phyloP scores from a whole-genome alignment of 1,284 basidiomycete species.

The Fomitopsis pinicola region DNA sequence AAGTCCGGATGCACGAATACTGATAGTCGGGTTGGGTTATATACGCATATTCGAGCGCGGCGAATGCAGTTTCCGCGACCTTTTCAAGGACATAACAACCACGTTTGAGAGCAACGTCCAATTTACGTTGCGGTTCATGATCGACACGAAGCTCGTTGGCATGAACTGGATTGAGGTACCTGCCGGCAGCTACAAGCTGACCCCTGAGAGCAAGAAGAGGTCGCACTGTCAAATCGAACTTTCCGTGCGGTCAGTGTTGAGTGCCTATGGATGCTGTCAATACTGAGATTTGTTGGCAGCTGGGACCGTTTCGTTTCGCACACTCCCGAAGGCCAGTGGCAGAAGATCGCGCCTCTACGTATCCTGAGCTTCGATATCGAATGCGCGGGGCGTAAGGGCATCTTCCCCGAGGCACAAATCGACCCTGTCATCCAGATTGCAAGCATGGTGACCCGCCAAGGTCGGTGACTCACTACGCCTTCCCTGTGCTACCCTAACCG shows the following conservation, averaged over 20 bases:
- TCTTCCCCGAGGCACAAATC: slow-evolving; percentile 84
- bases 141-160: slow-evolving; percentile 85
- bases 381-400: slow-evolving; percentile 92
- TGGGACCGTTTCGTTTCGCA: slow-evolving; percentile 85
- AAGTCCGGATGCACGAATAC: not conserved
- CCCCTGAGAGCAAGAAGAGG: slow-evolving; percentile 51
- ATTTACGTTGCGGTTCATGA: slow-evolving; percentile 91
- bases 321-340: slow-evolving; percentile 86
- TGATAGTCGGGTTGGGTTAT: slow-evolving; percentile 17
- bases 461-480: slow-evolving; percentile 35
- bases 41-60: slow-evolving; percentile 85
- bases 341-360: slow-evolving; percentile 84
- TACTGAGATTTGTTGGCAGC: slow-evolving; percentile 34
- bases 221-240: slow-evolving; percentile 89
- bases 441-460: slow-evolving; percentile 95
- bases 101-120: slow-evolving; percentile 93
- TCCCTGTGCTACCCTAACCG: not conserved
- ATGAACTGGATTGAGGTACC: slow-evolving; percentile 98
- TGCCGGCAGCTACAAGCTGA: slow-evolving; percentile 71
- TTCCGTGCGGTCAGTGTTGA: slow-evolving; percentile 50
- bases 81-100: slow-evolving; percentile 54
- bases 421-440: slow-evolving; percentile 98
- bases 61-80: slow-evolving; percentile 68
- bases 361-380: slow-evolving; percentile 97
- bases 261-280: not conserved